These are phyloP conservation scores for Bacidia gigantensis DNA, from an alignment of 495 filamentous ascomycete genomes.

Conservation along the genomic window DNA sequence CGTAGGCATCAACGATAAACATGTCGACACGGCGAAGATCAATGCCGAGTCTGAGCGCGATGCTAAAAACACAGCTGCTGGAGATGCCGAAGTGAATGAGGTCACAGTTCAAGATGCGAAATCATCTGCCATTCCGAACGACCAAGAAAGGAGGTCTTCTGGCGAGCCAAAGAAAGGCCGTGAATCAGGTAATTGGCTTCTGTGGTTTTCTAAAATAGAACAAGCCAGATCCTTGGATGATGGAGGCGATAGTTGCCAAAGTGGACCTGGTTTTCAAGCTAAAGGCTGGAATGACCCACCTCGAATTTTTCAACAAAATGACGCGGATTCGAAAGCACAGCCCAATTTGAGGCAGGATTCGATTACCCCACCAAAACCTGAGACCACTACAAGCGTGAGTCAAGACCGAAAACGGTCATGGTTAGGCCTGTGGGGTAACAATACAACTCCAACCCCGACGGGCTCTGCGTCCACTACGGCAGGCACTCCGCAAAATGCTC, in stretches of 20 bases:
- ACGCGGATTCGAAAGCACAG: not conserved
- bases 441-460: not conserved
- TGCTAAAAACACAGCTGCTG: not conserved
- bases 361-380: not conserved
- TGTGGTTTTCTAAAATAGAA: slow-evolving; percentile 16
- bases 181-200: slow-evolving; percentile 12
- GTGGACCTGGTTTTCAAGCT: not conserved
- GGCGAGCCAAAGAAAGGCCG: slow-evolving; percentile 16
- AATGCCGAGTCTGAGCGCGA: slow-evolving; percentile 39
- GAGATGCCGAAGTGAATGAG: slow-evolving; percentile 10
- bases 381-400: not conserved
- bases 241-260: not conserved
- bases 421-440: slow-evolving; percentile 36
- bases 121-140: not conserved
- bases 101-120: slow-evolving; percentile 9
- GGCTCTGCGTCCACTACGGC: not conserved
- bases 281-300: no score
- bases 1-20: no score
- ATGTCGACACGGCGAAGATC: no score
- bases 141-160: slow-evolving; percentile 11
- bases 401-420: slow-evolving; percentile 27
- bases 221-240: not conserved
- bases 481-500: not conserved
- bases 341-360: not conserved
- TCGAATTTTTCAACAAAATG: no score